phyloP scores from a whole-genome alignment of 2,329 filamentous ascomycete species.

The Fusarium sp. region DNA sequence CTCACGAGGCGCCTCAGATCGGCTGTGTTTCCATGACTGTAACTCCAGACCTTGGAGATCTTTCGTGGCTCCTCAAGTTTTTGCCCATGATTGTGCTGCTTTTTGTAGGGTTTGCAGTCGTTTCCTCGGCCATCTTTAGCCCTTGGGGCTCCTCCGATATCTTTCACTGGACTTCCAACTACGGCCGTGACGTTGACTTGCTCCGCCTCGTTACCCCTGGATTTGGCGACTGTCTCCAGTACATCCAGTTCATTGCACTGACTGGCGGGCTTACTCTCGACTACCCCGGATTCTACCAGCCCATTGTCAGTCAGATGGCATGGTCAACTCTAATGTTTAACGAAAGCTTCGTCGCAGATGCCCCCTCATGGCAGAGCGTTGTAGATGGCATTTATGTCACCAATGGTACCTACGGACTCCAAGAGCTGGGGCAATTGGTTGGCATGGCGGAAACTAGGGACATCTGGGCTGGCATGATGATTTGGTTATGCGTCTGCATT shows the following conservation, averaged over 20 bases:
- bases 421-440: slow-evolving; percentile 82
- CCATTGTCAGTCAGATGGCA: slow-evolving; percentile 84
- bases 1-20: slow-evolving; percentile 71
- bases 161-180: slow-evolving; percentile 98
- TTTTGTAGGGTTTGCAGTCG: slow-evolving; percentile 83
- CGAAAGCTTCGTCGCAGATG: slow-evolving; percentile 82
- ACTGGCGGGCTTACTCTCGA: slow-evolving; percentile 88
- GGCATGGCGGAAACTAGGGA: slow-evolving; percentile 83
- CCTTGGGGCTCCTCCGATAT: slow-evolving; percentile 93
- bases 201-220: slow-evolving; percentile 93
- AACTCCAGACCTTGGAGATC: slow-evolving; percentile 82
- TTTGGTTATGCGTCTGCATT: slow-evolving; percentile 88
- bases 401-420: slow-evolving; percentile 82
- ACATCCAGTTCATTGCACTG: slow-evolving; percentile 91
- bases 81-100: slow-evolving; percentile 83
- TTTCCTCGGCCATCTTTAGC: slow-evolving; percentile 87
- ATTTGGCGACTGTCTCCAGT: slow-evolving; percentile 96
- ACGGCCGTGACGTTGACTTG: slow-evolving; percentile 91
- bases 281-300: slow-evolving; percentile 96
- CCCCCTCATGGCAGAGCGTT: slow-evolving; percentile 73
- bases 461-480: slow-evolving; percentile 93
- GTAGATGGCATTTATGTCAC: slow-evolving; percentile 89
- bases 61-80: slow-evolving; percentile 78
- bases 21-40: slow-evolving; percentile 86
- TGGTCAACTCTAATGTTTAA: slow-evolving; percentile 97